Base-by-base conservation (phyloP, 768 basidiomycete species). In the Tulasnella sp. region DNA sequence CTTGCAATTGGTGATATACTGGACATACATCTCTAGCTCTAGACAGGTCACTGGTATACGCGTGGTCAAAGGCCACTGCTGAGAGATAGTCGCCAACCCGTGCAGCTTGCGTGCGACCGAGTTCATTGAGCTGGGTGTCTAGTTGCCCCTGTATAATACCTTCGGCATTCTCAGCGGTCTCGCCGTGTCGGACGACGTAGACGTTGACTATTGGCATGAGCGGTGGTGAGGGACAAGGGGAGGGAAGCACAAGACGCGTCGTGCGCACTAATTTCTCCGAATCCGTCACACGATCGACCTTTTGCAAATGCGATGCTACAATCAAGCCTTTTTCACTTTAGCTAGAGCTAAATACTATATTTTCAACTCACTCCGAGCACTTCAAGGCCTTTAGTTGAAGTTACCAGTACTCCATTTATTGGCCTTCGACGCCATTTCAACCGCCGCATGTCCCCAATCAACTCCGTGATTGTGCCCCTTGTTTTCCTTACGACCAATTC, bases 381-480 rank as follows among this genome's bases (percentile, higher is more conserved):
- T 29, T 12, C 32, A 59, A 59, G 8, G 52, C 9, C 26, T 29
- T 29, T 59, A 59, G 52, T 29, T 59, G 75, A 92, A 92, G 75
- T 84, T 87, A 42, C 92, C 92, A 77, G 87, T 84, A 42, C 81
- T 81, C 92, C 92, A 94, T 35, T 83, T 83, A 73, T 83, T 85
- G 65, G 84, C 81, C 71, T 87, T 88, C 37, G 82, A 82, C 2
- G 88, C 91, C 92, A 94, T 94, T 79, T 99, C 96, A 6, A 98
- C 94, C 3, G 96, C 96, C 3, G 95, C 95, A 42, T 89, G 78
- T n/a, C 91, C 96, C 95, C 95, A 99, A 76, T 98, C 96, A 80
- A 95, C 93, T 19, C 96, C 96, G 78, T 99, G 96, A 81, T 98
- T 98, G 78, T 98, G 97, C 2, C 94, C 94, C 77, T 89, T 89